A percentile compares a stretch with the other conserved stretches of the same genome.
phyloP scores from a whole-genome alignment of 257 asterid genomes.

The Handroanthus guayacan region DNA sequence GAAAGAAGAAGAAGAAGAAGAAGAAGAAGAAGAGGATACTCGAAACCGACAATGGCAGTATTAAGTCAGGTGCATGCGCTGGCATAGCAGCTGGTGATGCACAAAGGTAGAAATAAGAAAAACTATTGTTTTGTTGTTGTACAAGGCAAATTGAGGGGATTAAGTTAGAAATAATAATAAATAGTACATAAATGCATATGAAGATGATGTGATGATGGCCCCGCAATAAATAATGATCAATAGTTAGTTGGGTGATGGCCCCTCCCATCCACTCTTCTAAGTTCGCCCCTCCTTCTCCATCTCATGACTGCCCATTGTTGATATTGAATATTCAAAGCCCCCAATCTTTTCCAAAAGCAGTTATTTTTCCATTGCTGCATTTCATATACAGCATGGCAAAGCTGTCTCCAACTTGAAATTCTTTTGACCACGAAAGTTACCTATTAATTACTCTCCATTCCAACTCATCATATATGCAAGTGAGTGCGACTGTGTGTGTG shows the following conservation, averaged over 20 bases:
- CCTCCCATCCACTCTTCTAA: not conserved
- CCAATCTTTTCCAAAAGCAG: slow-evolving; percentile 32
- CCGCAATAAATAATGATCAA: not conserved
- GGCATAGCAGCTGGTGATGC: no score
- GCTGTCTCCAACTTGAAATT: slow-evolving; percentile 49
- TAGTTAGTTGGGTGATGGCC: not conserved
- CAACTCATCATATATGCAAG: not conserved
- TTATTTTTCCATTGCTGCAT: slow-evolving; percentile 10
- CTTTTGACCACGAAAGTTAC: slow-evolving; percentile 42
- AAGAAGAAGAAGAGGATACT: not conserved
- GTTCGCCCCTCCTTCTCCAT: not conserved
- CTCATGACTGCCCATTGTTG: slow-evolving; percentile 4
- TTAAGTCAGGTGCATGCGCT: not conserved
- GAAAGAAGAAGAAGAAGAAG: not conserved
- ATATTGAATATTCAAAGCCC: slow-evolving; percentile 44
- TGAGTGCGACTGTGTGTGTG: no score
- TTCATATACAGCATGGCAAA: slow-evolving; percentile 29
- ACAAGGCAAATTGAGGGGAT: not conserved
- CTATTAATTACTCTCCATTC: not conserved
- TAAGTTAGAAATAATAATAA: not conserved
- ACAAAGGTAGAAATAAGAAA: no score
- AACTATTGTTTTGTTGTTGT: not conserved
- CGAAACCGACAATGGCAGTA: not conserved
- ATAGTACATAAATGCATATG: no score
- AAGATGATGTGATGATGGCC: not conserved